Conservation (phyloP, 2,329 filamentous ascomycete species). For the Penicillium sclerotiorum region DNA sequence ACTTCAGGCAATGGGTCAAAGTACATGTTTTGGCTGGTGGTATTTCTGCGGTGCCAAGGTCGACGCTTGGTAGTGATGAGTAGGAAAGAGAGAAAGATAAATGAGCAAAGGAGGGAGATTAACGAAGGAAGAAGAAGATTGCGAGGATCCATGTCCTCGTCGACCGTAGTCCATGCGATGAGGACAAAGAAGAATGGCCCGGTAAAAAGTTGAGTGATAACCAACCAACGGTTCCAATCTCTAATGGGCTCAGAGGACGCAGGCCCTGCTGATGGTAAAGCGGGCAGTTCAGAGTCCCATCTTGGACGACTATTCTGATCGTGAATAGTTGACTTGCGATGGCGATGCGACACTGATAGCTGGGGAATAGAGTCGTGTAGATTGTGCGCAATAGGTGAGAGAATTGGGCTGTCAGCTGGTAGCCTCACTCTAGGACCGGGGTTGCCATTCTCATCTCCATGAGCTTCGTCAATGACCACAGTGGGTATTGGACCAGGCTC, state of each 20-base stretch:
- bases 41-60: slow-evolving; percentile 38
- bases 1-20: slow-evolving; percentile 1
- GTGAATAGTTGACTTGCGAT: slow-evolving; percentile 20
- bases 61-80: slow-evolving; percentile 62
- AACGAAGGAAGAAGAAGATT: slow-evolving; percentile 61
- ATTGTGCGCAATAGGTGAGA: slow-evolving; percentile 25
- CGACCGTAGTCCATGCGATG: slow-evolving; percentile 65
- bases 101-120: slow-evolving; percentile 68
- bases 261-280: slow-evolving; percentile 27
- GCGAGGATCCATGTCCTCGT: slow-evolving; percentile 55
- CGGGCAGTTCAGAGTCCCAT: slow-evolving; percentile 45
- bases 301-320: slow-evolving; percentile 24
- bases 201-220: slow-evolving; percentile 80
- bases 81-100: slow-evolving; percentile 67
- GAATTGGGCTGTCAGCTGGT: slow-evolving; percentile 40
- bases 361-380: slow-evolving; percentile 6
- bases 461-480: slow-evolving; percentile 27
- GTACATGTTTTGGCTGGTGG: no score
- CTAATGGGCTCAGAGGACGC: slow-evolving; percentile 30
- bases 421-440: slow-evolving; percentile 32
- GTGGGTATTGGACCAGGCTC: slow-evolving; percentile 40
- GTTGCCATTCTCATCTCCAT: slow-evolving; percentile 15
- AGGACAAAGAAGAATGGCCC: slow-evolving; percentile 81
- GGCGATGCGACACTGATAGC: slow-evolving; percentile 9
- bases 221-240: slow-evolving; percentile 89